A percentile compares a stretch with the other conserved stretches of the same genome.
These are phyloP conservation scores for Chionographis japonica DNA, from an alignment of 106 monocot species.

Conservation along the genomic window DNA sequence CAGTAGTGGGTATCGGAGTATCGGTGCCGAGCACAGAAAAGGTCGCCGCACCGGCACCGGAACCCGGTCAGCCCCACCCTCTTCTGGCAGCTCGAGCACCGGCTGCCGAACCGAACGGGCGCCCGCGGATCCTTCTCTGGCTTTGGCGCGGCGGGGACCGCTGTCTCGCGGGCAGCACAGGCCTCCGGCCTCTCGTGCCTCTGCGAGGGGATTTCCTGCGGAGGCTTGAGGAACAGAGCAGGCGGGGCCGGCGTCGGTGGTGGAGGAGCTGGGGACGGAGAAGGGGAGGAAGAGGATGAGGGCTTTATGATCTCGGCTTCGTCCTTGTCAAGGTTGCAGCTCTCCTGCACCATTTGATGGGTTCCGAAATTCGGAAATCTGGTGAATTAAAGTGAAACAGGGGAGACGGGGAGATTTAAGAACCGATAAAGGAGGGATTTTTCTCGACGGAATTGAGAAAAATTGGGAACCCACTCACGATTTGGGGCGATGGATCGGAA, in stretches of 20 bases:
- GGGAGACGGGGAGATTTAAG: background rate
- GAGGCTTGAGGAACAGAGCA: constrained; percentile 34
- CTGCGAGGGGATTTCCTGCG: constrained; percentile 24
- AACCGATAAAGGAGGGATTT: constrained; percentile 4
- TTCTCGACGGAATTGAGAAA: constrained; percentile 2
- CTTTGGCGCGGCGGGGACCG: background rate
- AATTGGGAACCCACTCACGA: background rate
- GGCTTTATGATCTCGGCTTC: constrained; percentile 76
- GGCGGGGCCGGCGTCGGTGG: constrained; percentile 16
- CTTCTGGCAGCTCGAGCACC: constrained; percentile 65
- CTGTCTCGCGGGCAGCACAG: background rate
- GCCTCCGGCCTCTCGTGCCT: constrained; percentile 9
- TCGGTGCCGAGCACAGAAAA: constrained; percentile 73
- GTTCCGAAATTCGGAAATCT: background rate
- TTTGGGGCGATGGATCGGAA: constrained; percentile 4
- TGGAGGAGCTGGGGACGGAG: constrained; percentile 22
- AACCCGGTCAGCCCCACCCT: constrained; percentile 82
- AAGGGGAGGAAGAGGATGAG: constrained; percentile 42
- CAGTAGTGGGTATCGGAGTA: constrained; percentile 74
- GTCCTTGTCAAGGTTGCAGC: constrained; percentile 79
- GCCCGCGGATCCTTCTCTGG: constrained; percentile 4
- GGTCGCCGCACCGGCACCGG: constrained; percentile 84
- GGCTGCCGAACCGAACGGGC: constrained; percentile 20
- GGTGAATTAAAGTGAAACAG: background rate
- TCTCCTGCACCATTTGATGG: constrained; percentile 69